A percentile compares a stretch with the other conserved stretches of the same genome.
These are phyloP conservation scores for Filobasidium wieringae DNA, from an alignment of 768 basidiomycete genomes.

Conservation along the genomic window DNA sequence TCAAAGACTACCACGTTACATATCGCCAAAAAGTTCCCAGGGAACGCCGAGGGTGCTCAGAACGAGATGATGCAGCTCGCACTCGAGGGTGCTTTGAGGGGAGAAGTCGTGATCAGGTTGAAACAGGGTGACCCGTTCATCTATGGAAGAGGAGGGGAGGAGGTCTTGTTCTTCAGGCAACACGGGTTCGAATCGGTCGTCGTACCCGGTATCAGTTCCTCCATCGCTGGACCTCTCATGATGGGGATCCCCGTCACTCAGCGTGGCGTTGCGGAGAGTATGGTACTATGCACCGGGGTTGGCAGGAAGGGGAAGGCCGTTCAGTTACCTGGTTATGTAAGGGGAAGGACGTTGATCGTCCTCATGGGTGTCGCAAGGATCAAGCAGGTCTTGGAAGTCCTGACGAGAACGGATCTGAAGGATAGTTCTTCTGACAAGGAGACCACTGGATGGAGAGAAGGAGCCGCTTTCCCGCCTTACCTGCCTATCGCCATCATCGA, in stretches of 20 bases:
- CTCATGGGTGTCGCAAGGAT: slow-evolving; percentile 94
- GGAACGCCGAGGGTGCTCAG: slow-evolving; percentile 91
- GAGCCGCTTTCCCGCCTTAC: slow-evolving; percentile 56
- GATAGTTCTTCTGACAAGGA: background rate
- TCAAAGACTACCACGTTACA: slow-evolving; percentile 56
- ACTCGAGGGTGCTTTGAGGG: slow-evolving; percentile 63
- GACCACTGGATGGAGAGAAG: slow-evolving; percentile 42
- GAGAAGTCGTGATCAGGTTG: slow-evolving; percentile 75
- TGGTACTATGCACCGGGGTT: slow-evolving; percentile 87
- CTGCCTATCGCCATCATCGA: slow-evolving; percentile 88
- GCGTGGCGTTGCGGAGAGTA: slow-evolving; percentile 79
- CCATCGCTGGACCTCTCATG: slow-evolving; percentile 76
- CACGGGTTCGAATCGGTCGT: slow-evolving; percentile 73
- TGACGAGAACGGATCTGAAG: slow-evolving; percentile 36
- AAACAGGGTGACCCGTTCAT: slow-evolving; percentile 97
- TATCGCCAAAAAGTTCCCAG: slow-evolving; percentile 94
- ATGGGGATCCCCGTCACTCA: slow-evolving; percentile 90
- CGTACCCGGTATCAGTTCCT: slow-evolving; percentile 80
- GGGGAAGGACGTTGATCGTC: slow-evolving; percentile 65
- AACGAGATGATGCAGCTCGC: slow-evolving; percentile 88
- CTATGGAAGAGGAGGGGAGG: slow-evolving; percentile 88
- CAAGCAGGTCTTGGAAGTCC: slow-evolving; percentile 54
- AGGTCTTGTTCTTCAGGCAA: slow-evolving; percentile 79
- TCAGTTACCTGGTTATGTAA: slow-evolving; percentile 73
- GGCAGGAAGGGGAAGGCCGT: slow-evolving; percentile 74